phyloP scores from a whole-genome alignment of 169 alveolate species.

The Prorocentrum cordatum region DNA sequence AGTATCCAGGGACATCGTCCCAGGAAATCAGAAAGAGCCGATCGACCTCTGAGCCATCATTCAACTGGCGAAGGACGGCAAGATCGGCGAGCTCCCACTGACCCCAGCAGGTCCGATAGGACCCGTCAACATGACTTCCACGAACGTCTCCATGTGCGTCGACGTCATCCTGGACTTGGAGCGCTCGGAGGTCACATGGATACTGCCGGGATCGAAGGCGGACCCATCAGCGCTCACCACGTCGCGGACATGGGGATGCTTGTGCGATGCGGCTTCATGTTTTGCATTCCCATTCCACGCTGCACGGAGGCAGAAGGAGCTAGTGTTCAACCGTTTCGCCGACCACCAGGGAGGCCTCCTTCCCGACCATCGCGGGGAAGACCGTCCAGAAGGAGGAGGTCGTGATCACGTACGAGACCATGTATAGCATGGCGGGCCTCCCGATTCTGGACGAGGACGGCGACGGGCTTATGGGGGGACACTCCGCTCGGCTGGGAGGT shows the following conservation, averaged over 20 bases:
- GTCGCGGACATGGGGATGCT: not conserved
- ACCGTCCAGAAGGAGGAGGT: not conserved
- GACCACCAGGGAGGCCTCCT: too few relatives aligned
- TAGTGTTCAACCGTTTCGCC: too few relatives aligned
- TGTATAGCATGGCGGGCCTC: not conserved
- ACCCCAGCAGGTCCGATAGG: not conserved
- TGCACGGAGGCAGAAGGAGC: too few relatives aligned
- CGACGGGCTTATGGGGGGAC: not conserved
- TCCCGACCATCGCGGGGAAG: not conserved
- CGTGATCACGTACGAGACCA: not conserved
- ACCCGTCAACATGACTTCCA: not conserved
- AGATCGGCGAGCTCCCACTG: not conserved
- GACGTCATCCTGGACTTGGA: not conserved
- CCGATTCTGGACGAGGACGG: not conserved
- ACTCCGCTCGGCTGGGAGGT: not conserved
- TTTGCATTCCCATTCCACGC: too few relatives aligned
- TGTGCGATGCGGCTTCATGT: too few relatives aligned
- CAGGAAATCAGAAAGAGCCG: not conserved
- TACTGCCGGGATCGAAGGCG: not conserved
- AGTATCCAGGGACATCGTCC: not conserved
- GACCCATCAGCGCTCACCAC: not conserved
- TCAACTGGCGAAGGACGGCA: too few relatives aligned
- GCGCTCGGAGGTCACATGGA: not conserved
- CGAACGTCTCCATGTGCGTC: not conserved
- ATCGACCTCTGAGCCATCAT: not conserved